These are phyloP conservation scores for Auxenochlorella pyrenoidosa DNA, from an alignment of 139 green algal species.

Conservation along the genomic window DNA sequence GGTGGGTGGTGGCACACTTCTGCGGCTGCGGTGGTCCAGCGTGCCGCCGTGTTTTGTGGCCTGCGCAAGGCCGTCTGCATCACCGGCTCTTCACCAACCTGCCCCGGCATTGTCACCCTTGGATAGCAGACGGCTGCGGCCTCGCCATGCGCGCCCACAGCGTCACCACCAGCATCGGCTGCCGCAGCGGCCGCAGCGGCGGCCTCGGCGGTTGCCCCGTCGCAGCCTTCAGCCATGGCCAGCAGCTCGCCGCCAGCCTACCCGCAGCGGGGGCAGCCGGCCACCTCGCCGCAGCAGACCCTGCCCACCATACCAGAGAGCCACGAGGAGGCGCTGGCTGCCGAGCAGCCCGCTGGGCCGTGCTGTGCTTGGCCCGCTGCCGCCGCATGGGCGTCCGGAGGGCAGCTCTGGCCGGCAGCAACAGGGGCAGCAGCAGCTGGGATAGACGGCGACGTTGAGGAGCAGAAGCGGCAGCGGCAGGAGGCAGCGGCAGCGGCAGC, in stretches of 20 bases:
- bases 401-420: neutral
- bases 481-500: neutral
- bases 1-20: neutral
- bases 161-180: neutral
- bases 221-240: conserved; percentile 1
- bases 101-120: neutral
- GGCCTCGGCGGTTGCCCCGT: neutral
- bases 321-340: neutral
- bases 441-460: neutral
- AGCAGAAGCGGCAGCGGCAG: neutral
- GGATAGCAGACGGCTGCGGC: neutral
- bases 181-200: neutral
- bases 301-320: conserved; percentile 31
- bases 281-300: conserved; percentile 18
- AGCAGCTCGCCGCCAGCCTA: conserved; percentile 11
- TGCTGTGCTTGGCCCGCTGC: neutral
- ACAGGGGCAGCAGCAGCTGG: neutral
- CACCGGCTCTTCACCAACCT: neutral
- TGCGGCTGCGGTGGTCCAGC: neutral
- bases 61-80: neutral
- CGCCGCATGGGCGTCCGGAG: neutral
- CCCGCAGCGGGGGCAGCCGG: conserved; percentile 15
- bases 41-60: neutral
- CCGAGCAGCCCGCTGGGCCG: neutral
- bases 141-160: neutral